Evolutionary conservation across 306 rosid species (phyloP).

Genomic region (Vachellia pachyceras): DNA sequence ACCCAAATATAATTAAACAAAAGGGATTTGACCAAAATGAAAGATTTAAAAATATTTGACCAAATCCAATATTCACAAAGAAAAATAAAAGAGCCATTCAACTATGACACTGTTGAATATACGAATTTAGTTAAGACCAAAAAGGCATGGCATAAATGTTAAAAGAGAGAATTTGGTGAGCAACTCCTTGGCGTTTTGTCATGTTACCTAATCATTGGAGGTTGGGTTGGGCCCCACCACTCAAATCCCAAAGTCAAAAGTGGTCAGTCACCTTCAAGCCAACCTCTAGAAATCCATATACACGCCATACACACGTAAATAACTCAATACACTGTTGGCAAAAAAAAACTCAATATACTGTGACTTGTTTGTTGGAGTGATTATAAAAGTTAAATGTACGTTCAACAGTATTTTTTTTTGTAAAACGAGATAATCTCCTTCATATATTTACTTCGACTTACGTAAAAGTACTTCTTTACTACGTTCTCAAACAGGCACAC

Average conservation of each 20-base stretch:
- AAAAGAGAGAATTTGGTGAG: slow-evolving; percentile 51
- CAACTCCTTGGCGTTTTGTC: too few species aligned
- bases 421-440: too few species aligned
- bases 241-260: slow-evolving; percentile 41
- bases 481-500: too few species aligned
- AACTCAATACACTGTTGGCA: too few species aligned
- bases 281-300: neutral
- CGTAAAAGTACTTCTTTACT: too few species aligned
- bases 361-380: too few species aligned
- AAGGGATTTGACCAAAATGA: neutral
- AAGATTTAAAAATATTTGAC: neutral
- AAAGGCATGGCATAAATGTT: neutral
- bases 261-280: slow-evolving; percentile 9
- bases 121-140: neutral
- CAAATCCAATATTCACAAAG: neutral
- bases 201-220: neutral
- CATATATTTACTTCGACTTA: too few species aligned
- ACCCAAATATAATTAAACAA: neutral
- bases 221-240: slow-evolving; percentile 12
- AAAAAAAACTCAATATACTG: too few species aligned
- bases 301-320: too few species aligned
- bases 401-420: too few species aligned
- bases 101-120: neutral
- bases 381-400: too few species aligned
- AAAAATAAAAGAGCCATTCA: neutral